These are phyloP conservation scores for Aspergillus jensenii DNA, from an alignment of 2,329 filamentous ascomycete species.

Conservation along the genomic window DNA sequence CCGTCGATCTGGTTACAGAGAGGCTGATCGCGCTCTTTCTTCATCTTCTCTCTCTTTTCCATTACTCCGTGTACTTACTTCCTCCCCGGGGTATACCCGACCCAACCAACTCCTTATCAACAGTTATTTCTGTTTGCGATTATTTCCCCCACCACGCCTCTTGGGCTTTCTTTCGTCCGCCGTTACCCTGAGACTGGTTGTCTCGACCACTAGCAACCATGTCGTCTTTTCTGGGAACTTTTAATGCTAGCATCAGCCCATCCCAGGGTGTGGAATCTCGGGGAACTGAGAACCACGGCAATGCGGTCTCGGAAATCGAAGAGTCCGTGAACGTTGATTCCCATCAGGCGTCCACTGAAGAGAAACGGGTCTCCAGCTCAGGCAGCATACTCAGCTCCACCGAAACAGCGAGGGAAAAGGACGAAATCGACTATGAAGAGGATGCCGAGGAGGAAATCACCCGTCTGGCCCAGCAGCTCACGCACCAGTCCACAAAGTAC, in stretches of 20 bases:
- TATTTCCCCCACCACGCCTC: constrained; percentile 3
- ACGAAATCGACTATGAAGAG: constrained; percentile 23
- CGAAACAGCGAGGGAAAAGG: constrained; percentile 27
- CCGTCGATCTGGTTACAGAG: neutral
- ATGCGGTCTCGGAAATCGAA: neutral
- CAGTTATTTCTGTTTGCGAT: neutral
- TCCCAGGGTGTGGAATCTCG: constrained; percentile 15
- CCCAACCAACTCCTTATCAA: too few species aligned
- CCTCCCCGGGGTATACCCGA: too few species aligned
- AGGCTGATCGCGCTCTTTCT: neutral
- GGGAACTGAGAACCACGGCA: constrained; percentile 11
- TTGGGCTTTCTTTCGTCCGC: constrained; percentile 6
- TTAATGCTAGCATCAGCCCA: constrained; percentile 30
- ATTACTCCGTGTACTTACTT: neutral
- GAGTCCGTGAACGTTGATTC: neutral
- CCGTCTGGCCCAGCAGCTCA: constrained; percentile 35
- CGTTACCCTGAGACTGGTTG: constrained; percentile 14
- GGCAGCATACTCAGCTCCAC: constrained; percentile 27
- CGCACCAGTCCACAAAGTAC: constrained; percentile 35
- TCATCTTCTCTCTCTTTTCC: neutral
- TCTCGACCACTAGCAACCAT: constrained; percentile 22
- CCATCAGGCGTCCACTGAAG: neutral
- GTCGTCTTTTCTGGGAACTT: constrained; percentile 35
- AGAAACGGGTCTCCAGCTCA: constrained; percentile 8
- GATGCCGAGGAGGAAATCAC: constrained; percentile 30